Evolutionary conservation across 495 filamentous ascomycete genomes (phyloP).

Genomic region (Penicillium cataractarum): DNA sequence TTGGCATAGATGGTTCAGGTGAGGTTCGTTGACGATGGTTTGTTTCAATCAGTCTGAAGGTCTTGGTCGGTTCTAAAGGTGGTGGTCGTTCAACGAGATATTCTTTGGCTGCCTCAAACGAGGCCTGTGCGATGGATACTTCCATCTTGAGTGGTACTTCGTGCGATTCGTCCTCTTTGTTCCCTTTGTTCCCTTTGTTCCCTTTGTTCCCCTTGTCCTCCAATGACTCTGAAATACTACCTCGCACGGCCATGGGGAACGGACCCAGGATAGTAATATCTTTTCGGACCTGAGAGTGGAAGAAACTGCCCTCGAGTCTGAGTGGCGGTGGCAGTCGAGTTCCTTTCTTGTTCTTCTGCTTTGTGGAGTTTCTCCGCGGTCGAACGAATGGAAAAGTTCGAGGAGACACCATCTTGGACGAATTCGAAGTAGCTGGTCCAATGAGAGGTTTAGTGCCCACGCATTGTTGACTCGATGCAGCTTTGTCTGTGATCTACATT

Average conservation of each 20-base stretch:
- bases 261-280: neutral
- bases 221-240: neutral
- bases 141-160: neutral
- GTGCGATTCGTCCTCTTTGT: neutral
- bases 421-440: neutral
- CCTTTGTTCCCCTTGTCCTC: neutral
- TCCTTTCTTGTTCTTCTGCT: slow-evolving; percentile 11
- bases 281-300: slow-evolving; percentile 1
- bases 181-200: neutral
- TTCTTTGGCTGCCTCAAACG: neutral
- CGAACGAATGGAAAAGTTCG: slow-evolving; percentile 8
- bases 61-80: neutral
- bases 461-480: neutral
- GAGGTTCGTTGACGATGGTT: neutral
- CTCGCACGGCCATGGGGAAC: neutral
- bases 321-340: slow-evolving; percentile 14
- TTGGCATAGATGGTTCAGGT: neutral
- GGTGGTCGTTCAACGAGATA: neutral
- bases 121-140: neutral
- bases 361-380: slow-evolving; percentile 6
- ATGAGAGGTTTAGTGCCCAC: neutral
- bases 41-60: neutral
- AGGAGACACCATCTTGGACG: slow-evolving; percentile 18
- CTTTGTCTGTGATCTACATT: slow-evolving; percentile 11
- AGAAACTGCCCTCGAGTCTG: neutral